Base-by-base conservation (phyloP, 192 early-diverging fungal species). In the Linnemannia zychae region DNA sequence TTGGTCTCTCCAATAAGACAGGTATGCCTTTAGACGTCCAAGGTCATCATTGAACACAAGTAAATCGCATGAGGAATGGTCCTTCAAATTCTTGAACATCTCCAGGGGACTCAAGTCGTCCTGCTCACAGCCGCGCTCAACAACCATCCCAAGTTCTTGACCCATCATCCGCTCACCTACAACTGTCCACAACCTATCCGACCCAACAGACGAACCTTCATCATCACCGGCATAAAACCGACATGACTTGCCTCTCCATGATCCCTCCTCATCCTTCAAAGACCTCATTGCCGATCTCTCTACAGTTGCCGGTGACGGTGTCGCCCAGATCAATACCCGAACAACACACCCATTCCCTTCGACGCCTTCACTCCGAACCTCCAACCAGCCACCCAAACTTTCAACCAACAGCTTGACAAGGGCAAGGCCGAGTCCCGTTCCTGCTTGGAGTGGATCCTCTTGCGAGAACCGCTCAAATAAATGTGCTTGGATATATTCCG, bases 381-480 rank as follows among this genome's bases (percentile, higher is more conserved):
- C 82, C 2, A 91, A 79, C 72, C 71, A 79, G 11, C 91, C 91
- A 17, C 90, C 90, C 48, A 91, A 50, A 33, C 78, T 84, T 40
- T 84, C 84, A 1, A 90, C 88, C 63, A 90, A 65, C 47, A 82
- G 80, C 63, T 87, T 87, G 0, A 88, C 88, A 12, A 91, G 78
- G 1, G 86, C 75, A 24, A 91, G 71, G 12, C 91, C 91, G 18
- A 91, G 78, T 40, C 91, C 91, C 0, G 89, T 89, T 5, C 91
- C 91, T 33, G 80, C 84, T 37, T 88, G 85, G 7, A 90, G 52
- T 7, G 91, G 88, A 53, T 91, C 84, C 40, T 91, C 89, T 63
- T 90, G 89, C 2, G 90, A 81, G 74, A 91, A 91, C 5, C 89
- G 81, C 68, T 90, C 82, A 53, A 90, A 90, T 7, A 91, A 28